Conservation (phyloP, 441 rosid genomes). For the Syzygium syzygioides region DNA sequence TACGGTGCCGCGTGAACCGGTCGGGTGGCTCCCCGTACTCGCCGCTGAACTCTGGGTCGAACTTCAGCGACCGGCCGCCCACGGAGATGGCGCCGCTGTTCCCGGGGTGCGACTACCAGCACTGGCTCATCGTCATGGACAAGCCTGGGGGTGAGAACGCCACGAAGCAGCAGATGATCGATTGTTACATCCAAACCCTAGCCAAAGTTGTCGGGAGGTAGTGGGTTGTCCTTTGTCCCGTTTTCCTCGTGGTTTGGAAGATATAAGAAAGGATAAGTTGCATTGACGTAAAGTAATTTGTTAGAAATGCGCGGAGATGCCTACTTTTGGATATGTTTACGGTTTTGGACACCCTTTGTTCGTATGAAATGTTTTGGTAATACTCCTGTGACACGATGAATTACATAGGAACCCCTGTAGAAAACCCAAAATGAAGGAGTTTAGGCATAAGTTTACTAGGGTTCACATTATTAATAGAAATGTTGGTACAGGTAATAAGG, state of each 20-base stretch:
- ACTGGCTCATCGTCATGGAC: slow-evolving; percentile 97
- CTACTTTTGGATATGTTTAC: neutral
- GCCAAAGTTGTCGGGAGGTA: slow-evolving; percentile 84
- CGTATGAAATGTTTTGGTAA: neutral
- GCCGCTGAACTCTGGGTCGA: slow-evolving; percentile 81
- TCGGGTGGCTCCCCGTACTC: slow-evolving; percentile 64
- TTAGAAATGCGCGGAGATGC: neutral
- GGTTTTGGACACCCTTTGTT: neutral
- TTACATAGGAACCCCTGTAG: neutral
- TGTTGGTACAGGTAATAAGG: neutral
- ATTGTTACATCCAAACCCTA: slow-evolving; percentile 72
- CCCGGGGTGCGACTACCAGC: slow-evolving; percentile 90
- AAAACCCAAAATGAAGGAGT: neutral
- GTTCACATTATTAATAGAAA: neutral
- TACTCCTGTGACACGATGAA: neutral
- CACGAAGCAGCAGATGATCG: slow-evolving; percentile 90
- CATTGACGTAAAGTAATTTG: neutral
- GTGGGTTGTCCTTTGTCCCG: neutral
- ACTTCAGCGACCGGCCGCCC: slow-evolving; percentile 91
- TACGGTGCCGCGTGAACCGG: slow-evolving; percentile 71
- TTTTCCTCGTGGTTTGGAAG: neutral
- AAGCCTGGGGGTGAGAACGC: slow-evolving; percentile 91
- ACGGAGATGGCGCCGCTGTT: slow-evolving; percentile 96
- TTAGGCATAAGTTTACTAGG: neutral
- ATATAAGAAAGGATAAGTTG: neutral